phyloP scores from a whole-genome alignment of 1,284 basidiomycete genomes.

The Cryptococcus amylolentus region DNA sequence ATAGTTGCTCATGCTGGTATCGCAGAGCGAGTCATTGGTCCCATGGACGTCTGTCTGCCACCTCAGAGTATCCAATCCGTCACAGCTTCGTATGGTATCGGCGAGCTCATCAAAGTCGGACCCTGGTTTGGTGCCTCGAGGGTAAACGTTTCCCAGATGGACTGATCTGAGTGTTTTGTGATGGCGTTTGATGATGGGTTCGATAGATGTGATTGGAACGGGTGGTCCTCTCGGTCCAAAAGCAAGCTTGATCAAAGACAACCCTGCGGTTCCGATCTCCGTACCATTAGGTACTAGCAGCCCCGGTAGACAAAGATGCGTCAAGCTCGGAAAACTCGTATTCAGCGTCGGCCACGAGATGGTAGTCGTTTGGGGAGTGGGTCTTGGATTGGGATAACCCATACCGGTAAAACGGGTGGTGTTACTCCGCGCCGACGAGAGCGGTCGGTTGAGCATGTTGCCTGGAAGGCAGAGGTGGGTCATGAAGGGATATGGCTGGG shows the following conservation, averaged over 20 bases:
- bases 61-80: conserved; percentile 14
- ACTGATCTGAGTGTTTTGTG: conserved; percentile 12
- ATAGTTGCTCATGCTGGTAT: background rate
- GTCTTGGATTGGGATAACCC: conserved; percentile 15
- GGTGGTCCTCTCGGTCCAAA: conserved; percentile 20
- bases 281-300: conserved; percentile 19
- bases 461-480: conserved; percentile 28
- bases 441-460: background rate
- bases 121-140: background rate
- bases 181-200: conserved; percentile 13
- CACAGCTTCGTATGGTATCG: conserved; percentile 7
- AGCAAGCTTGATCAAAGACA: conserved; percentile 18
- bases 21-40: conserved; percentile 1
- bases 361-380: conserved; percentile 4
- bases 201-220: conserved; percentile 17
- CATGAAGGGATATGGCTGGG: conserved; percentile 15
- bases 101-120: conserved; percentile 4
- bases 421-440: background rate
- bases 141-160: conserved; percentile 20
- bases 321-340: conserved; percentile 24
- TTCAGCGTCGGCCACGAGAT: conserved; percentile 19
- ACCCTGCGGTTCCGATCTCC: conserved; percentile 3
- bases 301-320: conserved; percentile 27
- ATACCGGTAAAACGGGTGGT: background rate
- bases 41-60: conserved; percentile 9